Conservation (phyloP, 768 basidiomycete genomes). For the Sarcomyxa edulis region DNA sequence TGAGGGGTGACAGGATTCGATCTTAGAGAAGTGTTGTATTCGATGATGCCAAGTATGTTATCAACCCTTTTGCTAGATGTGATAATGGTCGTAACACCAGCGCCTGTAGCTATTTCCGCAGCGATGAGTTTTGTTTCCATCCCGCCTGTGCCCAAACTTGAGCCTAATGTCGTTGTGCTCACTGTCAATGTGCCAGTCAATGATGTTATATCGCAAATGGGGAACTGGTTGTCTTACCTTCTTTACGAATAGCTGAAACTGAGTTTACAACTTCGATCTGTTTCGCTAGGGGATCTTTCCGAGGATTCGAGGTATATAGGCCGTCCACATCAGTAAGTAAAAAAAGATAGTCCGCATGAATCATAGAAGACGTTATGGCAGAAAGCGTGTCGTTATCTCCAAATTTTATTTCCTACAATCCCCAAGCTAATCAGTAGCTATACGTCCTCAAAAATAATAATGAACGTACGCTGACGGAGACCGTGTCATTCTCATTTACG, state of each 20-base stretch:
- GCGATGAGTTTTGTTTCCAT: conserved; percentile 99
- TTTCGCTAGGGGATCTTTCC: conserved; percentile 80
- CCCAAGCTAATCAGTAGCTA: no score
- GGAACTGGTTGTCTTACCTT: conserved; percentile 47
- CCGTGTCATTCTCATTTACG: conserved; percentile 98
- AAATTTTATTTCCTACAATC: conserved; percentile 99
- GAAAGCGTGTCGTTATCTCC: conserved; percentile 98
- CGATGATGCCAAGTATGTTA: conserved; percentile 76
- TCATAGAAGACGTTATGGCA: conserved; percentile 95
- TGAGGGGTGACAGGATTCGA: conserved; percentile 30
- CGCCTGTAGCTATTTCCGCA: conserved; percentile 93
- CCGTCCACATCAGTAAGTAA: conserved; percentile 96
- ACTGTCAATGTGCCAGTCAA: conserved; percentile 41
- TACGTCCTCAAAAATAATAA: not conserved
- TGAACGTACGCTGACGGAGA: conserved; percentile 86
- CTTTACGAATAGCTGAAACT: conserved; percentile 69
- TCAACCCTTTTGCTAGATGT: conserved; percentile 76
- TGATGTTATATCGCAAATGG: not conserved
- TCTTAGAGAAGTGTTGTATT: conserved; percentile 54
- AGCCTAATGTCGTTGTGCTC: conserved; percentile 88
- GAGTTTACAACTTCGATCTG: conserved; percentile 82
- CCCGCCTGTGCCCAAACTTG: conserved; percentile 92
- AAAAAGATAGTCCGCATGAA: conserved; percentile 96
- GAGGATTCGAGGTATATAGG: conserved; percentile 91
- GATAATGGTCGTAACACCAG: conserved; percentile 90